Conservation (phyloP, 1,139 yeast species). For the Pichia sorboxylosa region DNA sequence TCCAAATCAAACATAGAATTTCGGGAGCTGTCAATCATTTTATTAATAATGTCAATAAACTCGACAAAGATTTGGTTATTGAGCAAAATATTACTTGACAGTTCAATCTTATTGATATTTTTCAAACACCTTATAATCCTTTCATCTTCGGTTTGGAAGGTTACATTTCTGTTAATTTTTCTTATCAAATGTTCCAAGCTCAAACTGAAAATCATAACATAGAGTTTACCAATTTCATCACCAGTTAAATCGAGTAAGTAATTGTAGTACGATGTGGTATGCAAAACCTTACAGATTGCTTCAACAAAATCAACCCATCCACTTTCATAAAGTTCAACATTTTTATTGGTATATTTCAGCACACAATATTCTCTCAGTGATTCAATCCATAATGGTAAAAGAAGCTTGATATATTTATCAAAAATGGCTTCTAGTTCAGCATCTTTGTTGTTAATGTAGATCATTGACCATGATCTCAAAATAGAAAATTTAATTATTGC, state of each 20-base stretch:
- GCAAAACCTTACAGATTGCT: conserved; percentile 60
- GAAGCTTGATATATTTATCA: conserved; percentile 44
- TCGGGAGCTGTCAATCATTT: conserved; percentile 50
- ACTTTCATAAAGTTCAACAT: conserved; percentile 47
- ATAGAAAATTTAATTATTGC: conserved; percentile 59
- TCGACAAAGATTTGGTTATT: conserved; percentile 66
- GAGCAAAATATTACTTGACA: conserved; percentile 50
- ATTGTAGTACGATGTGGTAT: conserved; percentile 30
- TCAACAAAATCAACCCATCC: conserved; percentile 74
- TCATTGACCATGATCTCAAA: conserved; percentile 81
- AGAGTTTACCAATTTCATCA: conserved; percentile 63
- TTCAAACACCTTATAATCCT: conserved; percentile 34
- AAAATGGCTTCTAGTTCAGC: conserved; percentile 31
- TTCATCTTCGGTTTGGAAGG: conserved; percentile 14
- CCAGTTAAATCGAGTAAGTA: conserved; percentile 34
- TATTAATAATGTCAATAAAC: conserved; percentile 61
- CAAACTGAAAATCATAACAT: conserved; percentile 73
- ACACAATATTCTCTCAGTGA: conserved; percentile 66
- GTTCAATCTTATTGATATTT: conserved; percentile 44
- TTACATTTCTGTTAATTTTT: conserved; percentile 18
- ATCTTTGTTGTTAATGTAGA: conserved; percentile 32
- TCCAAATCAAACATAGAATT: conserved; percentile 34
- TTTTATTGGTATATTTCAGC: conserved; percentile 38
- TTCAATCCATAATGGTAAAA: conserved; percentile 72
- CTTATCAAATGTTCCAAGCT: conserved; percentile 66